Evolutionary conservation across 2,329 filamentous ascomycete genomes (phyloP).

Genomic region (Rutstroemia sp.): DNA sequence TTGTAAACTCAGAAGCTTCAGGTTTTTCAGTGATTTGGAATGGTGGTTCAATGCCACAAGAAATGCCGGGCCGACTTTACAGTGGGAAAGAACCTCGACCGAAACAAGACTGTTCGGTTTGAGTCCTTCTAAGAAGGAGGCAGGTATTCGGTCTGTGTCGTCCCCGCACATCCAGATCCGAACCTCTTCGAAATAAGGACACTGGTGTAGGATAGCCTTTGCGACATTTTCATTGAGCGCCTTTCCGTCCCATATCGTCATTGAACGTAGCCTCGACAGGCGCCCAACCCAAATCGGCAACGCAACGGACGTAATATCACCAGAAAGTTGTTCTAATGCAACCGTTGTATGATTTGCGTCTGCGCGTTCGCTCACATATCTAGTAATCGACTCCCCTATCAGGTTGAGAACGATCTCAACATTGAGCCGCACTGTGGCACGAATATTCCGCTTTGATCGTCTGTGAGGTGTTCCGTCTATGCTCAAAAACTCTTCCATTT

Average conservation of each 20-base stretch:
- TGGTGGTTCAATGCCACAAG: constrained; percentile 47
- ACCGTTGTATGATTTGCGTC: constrained; percentile 37
- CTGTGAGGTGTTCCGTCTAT: constrained; percentile 28
- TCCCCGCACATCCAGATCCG: constrained; percentile 42
- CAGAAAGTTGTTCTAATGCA: constrained; percentile 51
- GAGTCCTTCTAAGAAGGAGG: constrained; percentile 50
- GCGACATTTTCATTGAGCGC: constrained; percentile 48
- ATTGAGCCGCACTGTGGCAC: constrained; percentile 27
- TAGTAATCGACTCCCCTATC: constrained; percentile 50
- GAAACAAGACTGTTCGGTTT: constrained; percentile 47
- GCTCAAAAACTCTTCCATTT: constrained; percentile 29
- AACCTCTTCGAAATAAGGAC: constrained; percentile 53
- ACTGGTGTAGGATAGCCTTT: constrained; percentile 47
- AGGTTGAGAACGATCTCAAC: constrained; percentile 34
- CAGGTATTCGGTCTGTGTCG: constrained; percentile 44
- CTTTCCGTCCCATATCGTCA: constrained; percentile 55
- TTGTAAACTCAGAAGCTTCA: constrained; percentile 42
- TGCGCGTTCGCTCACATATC: constrained; percentile 37
- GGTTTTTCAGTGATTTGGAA: constrained; percentile 43
- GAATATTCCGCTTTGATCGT: constrained; percentile 17
- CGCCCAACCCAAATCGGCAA: constrained; percentile 52
- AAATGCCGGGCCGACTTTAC: constrained; percentile 45
- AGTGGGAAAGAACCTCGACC: constrained; percentile 51
- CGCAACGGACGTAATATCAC: constrained; percentile 41
- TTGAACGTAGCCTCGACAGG: constrained; percentile 47